Base-by-base conservation (phyloP, 2,329 filamentous ascomycete species). In the Cephalotrichum gorgonifer region DNA sequence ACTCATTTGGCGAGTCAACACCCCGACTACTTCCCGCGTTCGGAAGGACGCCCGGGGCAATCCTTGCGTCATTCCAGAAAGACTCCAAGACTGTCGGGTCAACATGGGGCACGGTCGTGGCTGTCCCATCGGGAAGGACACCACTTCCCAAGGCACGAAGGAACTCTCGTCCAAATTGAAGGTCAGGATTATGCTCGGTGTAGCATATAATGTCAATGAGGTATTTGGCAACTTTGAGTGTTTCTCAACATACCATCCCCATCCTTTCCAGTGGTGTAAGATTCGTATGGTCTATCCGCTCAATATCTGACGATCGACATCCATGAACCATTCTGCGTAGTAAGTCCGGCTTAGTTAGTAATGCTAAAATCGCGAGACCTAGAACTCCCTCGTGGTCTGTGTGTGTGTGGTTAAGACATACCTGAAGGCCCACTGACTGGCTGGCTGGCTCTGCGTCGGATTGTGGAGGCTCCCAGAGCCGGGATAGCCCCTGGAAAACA, bases 161-260 rank as follows among this genome's bases (percentile, higher is more conserved):
- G 25, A 46, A 46, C n/a, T 46, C 28, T 22, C 44, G 44, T 8
- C 28, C 33, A 22, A 31, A 46, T 25, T 46, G 44, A 25, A 7
- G 26, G 28, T 49, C 42, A 22, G 47, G 41, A 25, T 49, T 44
- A 43, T 44, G 47, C 47, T 49, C 47, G 15, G 47, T 44, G 23
- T 44, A n/a, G n/a, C n/a, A n/a, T n/a, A n/a, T n/a, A n/a, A n/a
- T n/a, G n/a, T n/a, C n/a, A n/a, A n/a, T n/a, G n/a, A n/a, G n/a
- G n/a, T n/a, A n/a, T n/a, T n/a, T n/a, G n/a, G n/a, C n/a, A n/a
- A n/a, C n/a, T n/a, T n/a, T n/a, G n/a, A n/a, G n/a, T n/a, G n/a
- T n/a, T n/a, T n/a, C n/a, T n/a, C n/a, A n/a, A n/a, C n/a, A n/a
- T n/a, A n/a, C 41, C 27, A 25, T 14, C 11, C 25, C 35, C 25